A percentile compares a stretch with the other conserved stretches of the same genome.
These are phyloP conservation scores for Raphanus raphanistrum DNA, from an alignment of 345 rosid genomes.

Conservation along the genomic window DNA sequence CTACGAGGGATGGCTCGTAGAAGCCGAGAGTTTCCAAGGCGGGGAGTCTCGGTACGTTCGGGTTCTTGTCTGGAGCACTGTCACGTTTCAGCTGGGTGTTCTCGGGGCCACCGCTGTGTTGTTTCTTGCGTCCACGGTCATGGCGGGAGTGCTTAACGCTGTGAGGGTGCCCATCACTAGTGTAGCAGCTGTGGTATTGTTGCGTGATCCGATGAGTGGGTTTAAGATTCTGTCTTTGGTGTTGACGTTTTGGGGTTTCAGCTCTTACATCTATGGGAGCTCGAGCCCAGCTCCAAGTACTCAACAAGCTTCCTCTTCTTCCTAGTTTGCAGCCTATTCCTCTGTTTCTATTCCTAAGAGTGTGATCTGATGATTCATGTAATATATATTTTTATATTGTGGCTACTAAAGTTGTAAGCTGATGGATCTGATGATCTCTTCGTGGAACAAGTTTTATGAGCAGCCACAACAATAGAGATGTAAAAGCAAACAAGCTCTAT, in stretches of 20 bases:
- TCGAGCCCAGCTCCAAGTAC: constrained; percentile 37
- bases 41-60: constrained; percentile 48
- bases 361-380: constrained; percentile 7
- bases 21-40: constrained; percentile 55
- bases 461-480: background rate
- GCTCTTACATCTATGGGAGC: constrained; percentile 70
- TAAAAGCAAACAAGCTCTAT: background rate
- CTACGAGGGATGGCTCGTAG: constrained; percentile 52
- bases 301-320: constrained; percentile 37
- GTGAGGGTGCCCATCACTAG: constrained; percentile 81
- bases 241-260: constrained; percentile 83
- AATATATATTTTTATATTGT: background rate
- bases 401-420: constrained; percentile 4
- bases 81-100: constrained; percentile 75
- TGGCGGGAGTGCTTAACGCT: constrained; percentile 86
- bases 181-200: constrained; percentile 69
- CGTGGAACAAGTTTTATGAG: background rate
- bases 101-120: constrained; percentile 74
- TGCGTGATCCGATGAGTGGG: constrained; percentile 87
- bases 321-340: constrained; percentile 1
- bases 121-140: constrained; percentile 67
- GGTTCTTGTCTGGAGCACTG: constrained; percentile 63
- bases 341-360: background rate
- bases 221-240: constrained; percentile 81
- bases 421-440: background rate